phyloP scores from a whole-genome alignment of 2,329 filamentous ascomycete species.

The Fusarium veterinarium region DNA sequence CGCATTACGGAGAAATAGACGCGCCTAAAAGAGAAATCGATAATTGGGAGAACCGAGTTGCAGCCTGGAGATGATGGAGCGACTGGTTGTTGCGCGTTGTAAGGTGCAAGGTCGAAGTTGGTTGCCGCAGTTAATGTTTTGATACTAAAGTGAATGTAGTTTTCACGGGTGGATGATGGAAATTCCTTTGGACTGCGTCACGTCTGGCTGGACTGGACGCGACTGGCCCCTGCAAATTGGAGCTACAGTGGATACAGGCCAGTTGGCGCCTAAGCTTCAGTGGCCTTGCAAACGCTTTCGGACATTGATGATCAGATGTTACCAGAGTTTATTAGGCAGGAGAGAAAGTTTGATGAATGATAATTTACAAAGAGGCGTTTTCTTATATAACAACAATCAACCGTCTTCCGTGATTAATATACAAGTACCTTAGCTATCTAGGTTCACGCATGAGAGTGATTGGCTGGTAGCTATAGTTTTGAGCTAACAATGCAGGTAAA shows the following conservation, averaged over 20 bases:
- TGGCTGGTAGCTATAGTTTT: slow-evolving; percentile 2
- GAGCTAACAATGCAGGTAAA: neutral
- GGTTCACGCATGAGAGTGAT: neutral
- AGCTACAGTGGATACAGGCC: slow-evolving; percentile 32
- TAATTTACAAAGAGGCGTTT: neutral
- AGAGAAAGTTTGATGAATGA: neutral
- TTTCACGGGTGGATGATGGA: slow-evolving; percentile 43
- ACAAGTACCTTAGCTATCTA: neutral
- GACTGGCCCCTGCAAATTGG: slow-evolving; percentile 35
- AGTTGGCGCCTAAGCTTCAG: slow-evolving; percentile 13
- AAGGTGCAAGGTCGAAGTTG: slow-evolving; percentile 21
- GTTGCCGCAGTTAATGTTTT: slow-evolving; percentile 31
- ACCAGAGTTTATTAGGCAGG: neutral
- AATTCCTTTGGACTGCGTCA: slow-evolving; percentile 50
- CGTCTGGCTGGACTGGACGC: slow-evolving; percentile 50
- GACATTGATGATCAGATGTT: neutral
- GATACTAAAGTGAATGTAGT: slow-evolving; percentile 28
- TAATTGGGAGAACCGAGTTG: slow-evolving; percentile 16
- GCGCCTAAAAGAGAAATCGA: slow-evolving; percentile 34
- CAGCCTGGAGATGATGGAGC: slow-evolving; percentile 10
- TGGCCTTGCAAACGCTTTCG: neutral
- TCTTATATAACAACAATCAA: neutral
- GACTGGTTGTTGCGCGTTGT: slow-evolving; percentile 28
- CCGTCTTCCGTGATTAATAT: neutral
- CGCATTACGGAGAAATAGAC: slow-evolving; percentile 64